Percentiles rank a stretch among this genome's conserved stretches.
phyloP scores from a whole-genome alignment of 352 stramenopile genomes.

The Pythium oligandrum region DNA sequence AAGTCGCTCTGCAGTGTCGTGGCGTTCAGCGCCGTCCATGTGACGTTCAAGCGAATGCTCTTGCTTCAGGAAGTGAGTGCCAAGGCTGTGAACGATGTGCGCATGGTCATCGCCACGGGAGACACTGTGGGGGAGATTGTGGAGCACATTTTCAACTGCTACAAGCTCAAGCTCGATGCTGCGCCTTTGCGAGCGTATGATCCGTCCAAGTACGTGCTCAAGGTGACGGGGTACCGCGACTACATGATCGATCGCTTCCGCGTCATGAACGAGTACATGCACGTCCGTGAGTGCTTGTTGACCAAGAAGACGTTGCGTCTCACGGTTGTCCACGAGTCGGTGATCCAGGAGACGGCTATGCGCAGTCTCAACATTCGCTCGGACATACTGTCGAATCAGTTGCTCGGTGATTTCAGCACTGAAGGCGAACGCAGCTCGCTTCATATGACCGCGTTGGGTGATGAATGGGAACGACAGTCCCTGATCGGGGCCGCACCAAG shows the following conservation, averaged over 20 bases:
- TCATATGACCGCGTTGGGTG: constrained; percentile 68
- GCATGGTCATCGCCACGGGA: constrained; percentile 76
- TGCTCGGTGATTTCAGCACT: constrained; percentile 39
- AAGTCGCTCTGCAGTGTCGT: constrained; percentile 76
- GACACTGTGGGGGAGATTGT: constrained; percentile 87
- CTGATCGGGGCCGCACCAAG: constrained; percentile 34
- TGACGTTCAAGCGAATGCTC: constrained; percentile 81
- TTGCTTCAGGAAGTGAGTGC: constrained; percentile 81
- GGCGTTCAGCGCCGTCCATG: constrained; percentile 75
- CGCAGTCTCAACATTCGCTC: constrained; percentile 71
- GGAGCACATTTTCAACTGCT: constrained; percentile 87
- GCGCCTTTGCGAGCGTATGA: constrained; percentile 74
- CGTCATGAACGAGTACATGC: constrained; percentile 85
- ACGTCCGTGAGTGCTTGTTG: constrained; percentile 80
- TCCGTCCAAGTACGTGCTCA: constrained; percentile 75
- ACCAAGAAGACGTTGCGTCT: constrained; percentile 84
- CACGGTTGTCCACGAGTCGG: constrained; percentile 80
- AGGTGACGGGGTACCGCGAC: constrained; percentile 82
- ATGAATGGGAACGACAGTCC: constrained; percentile 60
- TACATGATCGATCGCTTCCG: constrained; percentile 83
- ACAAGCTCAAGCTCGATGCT: constrained; percentile 74
- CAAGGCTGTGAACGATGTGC: constrained; percentile 79
- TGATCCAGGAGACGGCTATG: constrained; percentile 81
- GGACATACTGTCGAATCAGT: constrained; percentile 54
- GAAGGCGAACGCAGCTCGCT: constrained; percentile 56